These are phyloP conservation scores for Tulasnella sp. DNA, from an alignment of 768 basidiomycete genomes.

Conservation along the genomic window DNA sequence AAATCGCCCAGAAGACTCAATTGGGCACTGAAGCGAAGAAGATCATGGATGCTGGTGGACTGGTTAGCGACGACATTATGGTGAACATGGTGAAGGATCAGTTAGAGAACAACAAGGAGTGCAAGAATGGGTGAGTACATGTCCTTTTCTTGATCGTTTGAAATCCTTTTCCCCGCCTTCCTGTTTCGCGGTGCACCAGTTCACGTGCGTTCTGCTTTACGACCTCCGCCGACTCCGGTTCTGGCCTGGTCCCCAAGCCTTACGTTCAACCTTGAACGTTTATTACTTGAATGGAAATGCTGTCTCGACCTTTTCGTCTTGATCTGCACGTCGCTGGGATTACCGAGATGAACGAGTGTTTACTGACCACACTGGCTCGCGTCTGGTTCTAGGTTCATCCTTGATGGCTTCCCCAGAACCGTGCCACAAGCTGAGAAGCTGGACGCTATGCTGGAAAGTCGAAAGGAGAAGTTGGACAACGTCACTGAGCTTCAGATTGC, in stretches of 20 bases:
- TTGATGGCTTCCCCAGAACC: slow-evolving; percentile 99
- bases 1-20: slow-evolving; percentile 77
- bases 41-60: slow-evolving; percentile 93
- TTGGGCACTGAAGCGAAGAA: slow-evolving; percentile 92
- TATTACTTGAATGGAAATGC: neutral
- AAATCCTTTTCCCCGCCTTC: neutral
- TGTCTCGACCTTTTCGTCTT: neutral
- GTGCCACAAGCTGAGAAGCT: slow-evolving; percentile 95
- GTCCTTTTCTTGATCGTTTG: neutral
- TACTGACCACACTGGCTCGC: neutral
- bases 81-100: slow-evolving; percentile 96
- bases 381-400: slow-evolving; percentile 66
- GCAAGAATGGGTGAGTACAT: slow-evolving; percentile 83
- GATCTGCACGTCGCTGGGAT: neutral
- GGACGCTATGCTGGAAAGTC: slow-evolving; percentile 74
- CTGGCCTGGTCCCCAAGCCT: neutral
- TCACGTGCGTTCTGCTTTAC: neutral
- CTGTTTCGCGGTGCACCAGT: neutral
- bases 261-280: neutral
- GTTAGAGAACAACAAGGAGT: slow-evolving; percentile 82
- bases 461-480: slow-evolving; percentile 85
- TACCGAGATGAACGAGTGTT: neutral
- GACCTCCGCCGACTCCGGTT: neutral
- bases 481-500: slow-evolving; percentile 88
- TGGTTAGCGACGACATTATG: slow-evolving; percentile 94